Percentiles rank a stretch among this genome's conserved stretches.
Evolutionary conservation across 257 asterid species (phyloP).

Genomic region (Solanum microdontum): DNA sequence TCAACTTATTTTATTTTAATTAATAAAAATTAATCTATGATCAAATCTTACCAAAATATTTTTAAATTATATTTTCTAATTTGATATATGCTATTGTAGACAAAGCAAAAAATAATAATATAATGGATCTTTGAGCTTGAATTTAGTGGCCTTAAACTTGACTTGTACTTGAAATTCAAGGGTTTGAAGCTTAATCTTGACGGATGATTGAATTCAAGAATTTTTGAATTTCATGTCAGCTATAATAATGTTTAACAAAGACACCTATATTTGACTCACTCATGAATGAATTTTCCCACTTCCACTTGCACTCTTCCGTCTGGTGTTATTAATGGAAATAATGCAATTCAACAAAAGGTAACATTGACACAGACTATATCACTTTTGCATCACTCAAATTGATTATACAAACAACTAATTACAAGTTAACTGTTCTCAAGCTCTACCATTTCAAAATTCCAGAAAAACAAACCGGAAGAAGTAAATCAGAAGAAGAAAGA

Average conservation of each 20-base stretch:
- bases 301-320: background rate
- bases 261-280: background rate
- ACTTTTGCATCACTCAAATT: background rate
- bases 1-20: too few species aligned
- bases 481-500: background rate
- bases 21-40: too few species aligned
- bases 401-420: background rate
- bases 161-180: too few species aligned
- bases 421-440: background rate
- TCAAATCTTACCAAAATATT: too few species aligned
- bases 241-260: background rate
- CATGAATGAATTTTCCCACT: background rate
- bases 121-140: too few species aligned
- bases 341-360: background rate
- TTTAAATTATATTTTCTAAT: too few species aligned
- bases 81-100: too few species aligned
- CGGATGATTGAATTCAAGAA: too few species aligned
- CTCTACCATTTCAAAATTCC: constrained; percentile 1
- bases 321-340: background rate
- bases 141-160: too few species aligned
- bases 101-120: too few species aligned
- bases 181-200: too few species aligned
- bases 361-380: background rate
- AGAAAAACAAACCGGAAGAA: background rate
- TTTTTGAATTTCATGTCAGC: background rate